Evolutionary conservation across 192 early-diverging fungal species (phyloP).

Genomic region (Piromyces finnis): DNA sequence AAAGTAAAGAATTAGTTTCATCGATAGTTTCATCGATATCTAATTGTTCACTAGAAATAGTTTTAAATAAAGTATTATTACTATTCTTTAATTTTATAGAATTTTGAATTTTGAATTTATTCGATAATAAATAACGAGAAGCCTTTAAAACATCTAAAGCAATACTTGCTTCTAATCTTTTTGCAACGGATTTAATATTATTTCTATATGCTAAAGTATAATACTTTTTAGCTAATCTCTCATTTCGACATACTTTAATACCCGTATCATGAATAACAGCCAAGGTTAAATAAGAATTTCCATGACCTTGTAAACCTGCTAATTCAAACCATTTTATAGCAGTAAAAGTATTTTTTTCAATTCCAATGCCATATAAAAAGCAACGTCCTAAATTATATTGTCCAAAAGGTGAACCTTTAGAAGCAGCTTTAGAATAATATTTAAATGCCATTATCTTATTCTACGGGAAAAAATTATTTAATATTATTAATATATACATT

Average conservation of each 20-base stretch:
- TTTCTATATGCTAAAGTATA: background rate
- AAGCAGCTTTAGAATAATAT: background rate
- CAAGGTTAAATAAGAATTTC: background rate
- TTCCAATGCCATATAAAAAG: background rate
- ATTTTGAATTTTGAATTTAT: background rate
- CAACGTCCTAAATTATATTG: background rate
- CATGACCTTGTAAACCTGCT: background rate
- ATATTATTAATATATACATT: too few relatives aligned
- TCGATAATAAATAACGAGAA: background rate
- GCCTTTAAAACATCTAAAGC: background rate
- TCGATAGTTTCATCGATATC: too few relatives aligned
- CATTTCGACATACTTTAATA: background rate
- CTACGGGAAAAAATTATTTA: too few relatives aligned
- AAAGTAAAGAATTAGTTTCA: too few relatives aligned
- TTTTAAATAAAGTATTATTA: too few relatives aligned
- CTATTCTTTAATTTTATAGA: too few relatives aligned
- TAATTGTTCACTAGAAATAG: too few relatives aligned
- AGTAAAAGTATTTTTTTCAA: background rate
- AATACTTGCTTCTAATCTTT: background rate
- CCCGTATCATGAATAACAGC: background rate
- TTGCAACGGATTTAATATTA: background rate
- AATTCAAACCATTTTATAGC: background rate
- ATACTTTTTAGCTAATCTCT: background rate
- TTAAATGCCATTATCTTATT: background rate
- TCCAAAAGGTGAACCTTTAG: background rate